Evolutionary conservation across 345 rosid species (phyloP).

Genomic region (Geranium brycei): DNA sequence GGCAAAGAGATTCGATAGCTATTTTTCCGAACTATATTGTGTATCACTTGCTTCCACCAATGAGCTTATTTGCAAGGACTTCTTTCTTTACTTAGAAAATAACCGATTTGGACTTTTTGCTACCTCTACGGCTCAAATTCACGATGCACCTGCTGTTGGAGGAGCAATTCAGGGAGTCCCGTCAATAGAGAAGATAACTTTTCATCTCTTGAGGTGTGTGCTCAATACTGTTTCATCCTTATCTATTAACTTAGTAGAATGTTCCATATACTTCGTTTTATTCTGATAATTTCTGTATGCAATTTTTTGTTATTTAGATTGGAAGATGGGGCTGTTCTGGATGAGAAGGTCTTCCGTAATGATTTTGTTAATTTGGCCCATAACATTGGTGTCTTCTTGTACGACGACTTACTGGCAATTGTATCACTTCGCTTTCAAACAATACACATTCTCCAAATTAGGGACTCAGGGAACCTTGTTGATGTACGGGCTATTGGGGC

Average conservation of each 20-base stretch:
- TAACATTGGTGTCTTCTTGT: slow-evolving; percentile 77
- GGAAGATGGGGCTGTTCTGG: slow-evolving; percentile 72
- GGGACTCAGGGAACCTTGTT: slow-evolving; percentile 81
- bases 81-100: slow-evolving; percentile 63
- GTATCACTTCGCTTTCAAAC: slow-evolving; percentile 80
- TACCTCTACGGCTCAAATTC: slow-evolving; percentile 76
- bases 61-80: slow-evolving; percentile 81
- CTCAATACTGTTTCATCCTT: background rate
- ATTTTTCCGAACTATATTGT: slow-evolving; percentile 60
- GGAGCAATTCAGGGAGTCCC: slow-evolving; percentile 82
- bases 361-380: slow-evolving; percentile 69
- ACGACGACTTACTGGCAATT: slow-evolving; percentile 80
- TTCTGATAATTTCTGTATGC: slow-evolving; percentile 6
- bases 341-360: slow-evolving; percentile 69
- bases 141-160: slow-evolving; percentile 52
- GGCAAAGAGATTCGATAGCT: slow-evolving; percentile 73
- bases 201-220: slow-evolving; percentile 56
- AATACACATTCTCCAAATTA: slow-evolving; percentile 77
- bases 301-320: slow-evolving; percentile 27
- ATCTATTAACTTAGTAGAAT: too few relatives aligned
- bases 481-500: slow-evolving; percentile 77
- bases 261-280: background rate
- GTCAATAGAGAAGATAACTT: slow-evolving; percentile 67
- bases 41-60: slow-evolving; percentile 66
- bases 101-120: slow-evolving; percentile 75